phyloP scores from a whole-genome alignment of 495 filamentous ascomycete genomes.

The Xylaria longipes region DNA sequence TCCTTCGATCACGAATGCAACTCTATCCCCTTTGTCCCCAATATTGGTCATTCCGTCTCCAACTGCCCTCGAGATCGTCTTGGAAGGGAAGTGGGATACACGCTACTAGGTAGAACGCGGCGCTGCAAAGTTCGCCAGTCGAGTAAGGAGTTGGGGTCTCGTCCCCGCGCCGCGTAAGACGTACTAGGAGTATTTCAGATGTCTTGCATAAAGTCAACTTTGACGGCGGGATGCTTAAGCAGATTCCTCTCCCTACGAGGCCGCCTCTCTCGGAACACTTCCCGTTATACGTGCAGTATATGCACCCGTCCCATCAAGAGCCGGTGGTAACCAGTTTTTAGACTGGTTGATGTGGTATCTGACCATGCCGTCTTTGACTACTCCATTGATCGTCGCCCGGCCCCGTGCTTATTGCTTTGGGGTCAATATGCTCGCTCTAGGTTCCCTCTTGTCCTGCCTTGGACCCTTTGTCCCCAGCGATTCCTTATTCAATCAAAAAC shows the following conservation, averaged over 20 bases:
- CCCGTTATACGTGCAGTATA: neutral
- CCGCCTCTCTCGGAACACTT: conserved; percentile 6
- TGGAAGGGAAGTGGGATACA: conserved; percentile 5
- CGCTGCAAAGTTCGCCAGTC: neutral
- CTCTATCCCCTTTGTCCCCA: conserved; percentile 19
- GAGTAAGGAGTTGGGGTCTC: neutral
- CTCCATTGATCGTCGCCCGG: conserved; percentile 12
- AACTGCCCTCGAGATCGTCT: neutral
- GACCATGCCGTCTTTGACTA: neutral
- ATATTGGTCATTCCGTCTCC: conserved; percentile 20
- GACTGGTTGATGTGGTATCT: neutral
- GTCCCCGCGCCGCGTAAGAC: conserved; percentile 16
- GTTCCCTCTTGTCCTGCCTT: conserved; percentile 1
- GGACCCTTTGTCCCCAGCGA: neutral
- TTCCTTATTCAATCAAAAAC: neutral
- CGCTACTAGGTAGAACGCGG: neutral
- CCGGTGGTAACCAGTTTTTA: conserved; percentile 5
- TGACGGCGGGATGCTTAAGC: conserved; percentile 9
- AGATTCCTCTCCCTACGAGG: neutral
- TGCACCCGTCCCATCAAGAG: neutral
- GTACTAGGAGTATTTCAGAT: conserved; percentile 12
- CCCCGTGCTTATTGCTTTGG: neutral
- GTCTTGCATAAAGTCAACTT: conserved; percentile 6
- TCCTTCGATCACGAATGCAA: conserved; percentile 12
- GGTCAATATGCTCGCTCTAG: neutral